These are phyloP conservation scores for Bretschneidera sinensis DNA, from an alignment of 345 rosid species.

Conservation along the genomic window DNA sequence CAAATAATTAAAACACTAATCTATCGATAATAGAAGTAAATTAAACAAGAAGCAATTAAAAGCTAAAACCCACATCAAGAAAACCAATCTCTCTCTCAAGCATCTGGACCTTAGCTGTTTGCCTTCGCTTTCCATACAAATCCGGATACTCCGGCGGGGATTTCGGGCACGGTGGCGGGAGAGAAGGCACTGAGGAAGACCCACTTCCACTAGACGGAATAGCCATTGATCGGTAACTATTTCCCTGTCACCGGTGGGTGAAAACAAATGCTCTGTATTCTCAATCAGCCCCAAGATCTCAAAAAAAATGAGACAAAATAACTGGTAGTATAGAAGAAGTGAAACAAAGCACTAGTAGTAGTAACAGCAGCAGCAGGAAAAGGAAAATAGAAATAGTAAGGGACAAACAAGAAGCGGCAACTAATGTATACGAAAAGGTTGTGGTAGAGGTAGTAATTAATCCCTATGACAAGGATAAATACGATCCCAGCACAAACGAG, in stretches of 20 bases:
- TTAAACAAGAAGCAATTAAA: no score
- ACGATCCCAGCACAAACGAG: slow-evolving; percentile 4
- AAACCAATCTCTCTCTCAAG: slow-evolving; percentile 87
- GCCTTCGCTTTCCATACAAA: slow-evolving; percentile 88
- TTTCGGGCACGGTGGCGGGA: slow-evolving; percentile 76
- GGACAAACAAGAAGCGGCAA: slow-evolving; percentile 30
- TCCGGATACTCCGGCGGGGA: slow-evolving; percentile 95
- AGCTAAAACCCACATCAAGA: slow-evolving; percentile 81
- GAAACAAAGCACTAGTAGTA: neutral
- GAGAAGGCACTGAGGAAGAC: slow-evolving; percentile 29
- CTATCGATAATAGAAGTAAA: neutral
- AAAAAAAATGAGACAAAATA: no score
- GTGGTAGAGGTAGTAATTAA: slow-evolving; percentile 64
- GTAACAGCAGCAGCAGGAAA: slow-evolving; percentile 1
- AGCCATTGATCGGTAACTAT: slow-evolving; percentile 34
- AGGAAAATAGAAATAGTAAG: no score
- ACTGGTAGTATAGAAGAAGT: neutral
- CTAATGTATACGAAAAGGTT: slow-evolving; percentile 20
- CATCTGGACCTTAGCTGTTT: slow-evolving; percentile 77
- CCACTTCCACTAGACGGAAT: slow-evolving; percentile 25
- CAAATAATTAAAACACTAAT: neutral
- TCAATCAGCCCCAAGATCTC: slow-evolving; percentile 7
- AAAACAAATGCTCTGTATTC: neutral
- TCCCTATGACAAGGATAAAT: slow-evolving; percentile 55
- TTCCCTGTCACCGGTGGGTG: slow-evolving; percentile 6